phyloP scores from a whole-genome alignment of 2,329 filamentous ascomycete genomes.

The Cladosporium sp. region DNA sequence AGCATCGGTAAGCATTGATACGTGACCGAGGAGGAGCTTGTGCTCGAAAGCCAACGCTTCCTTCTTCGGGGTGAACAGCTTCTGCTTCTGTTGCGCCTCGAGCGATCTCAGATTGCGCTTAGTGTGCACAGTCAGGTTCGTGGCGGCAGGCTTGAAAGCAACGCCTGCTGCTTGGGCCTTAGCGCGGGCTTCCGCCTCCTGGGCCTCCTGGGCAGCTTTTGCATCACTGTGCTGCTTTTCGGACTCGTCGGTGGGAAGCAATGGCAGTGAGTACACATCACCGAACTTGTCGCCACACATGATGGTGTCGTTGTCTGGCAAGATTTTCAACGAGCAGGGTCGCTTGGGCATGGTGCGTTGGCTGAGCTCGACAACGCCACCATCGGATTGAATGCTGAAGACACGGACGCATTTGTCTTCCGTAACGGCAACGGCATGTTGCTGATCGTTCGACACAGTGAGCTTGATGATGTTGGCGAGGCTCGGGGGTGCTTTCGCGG shows the following conservation, averaged over 20 bases:
- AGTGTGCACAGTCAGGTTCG: constrained; percentile 56
- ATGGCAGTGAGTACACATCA: constrained; percentile 84
- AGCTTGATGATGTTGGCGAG: constrained; percentile 64
- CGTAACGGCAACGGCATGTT: constrained; percentile 71
- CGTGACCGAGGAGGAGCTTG: constrained; percentile 79
- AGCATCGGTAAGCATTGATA: constrained; percentile 86
- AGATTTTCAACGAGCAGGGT: constrained; percentile 69
- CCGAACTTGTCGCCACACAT: constrained; percentile 92
- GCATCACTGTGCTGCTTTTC: constrained; percentile 26
- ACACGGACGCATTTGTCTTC: constrained; percentile 90
- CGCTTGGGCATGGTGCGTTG: constrained; percentile 85
- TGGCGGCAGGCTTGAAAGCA: constrained; percentile 49
- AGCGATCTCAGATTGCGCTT: constrained; percentile 55
- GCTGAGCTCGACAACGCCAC: constrained; percentile 62
- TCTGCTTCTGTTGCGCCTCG: constrained; percentile 50
- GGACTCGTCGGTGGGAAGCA: constrained; percentile 46
- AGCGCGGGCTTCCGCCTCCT: constrained; percentile 23
- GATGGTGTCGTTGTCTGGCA: constrained; percentile 65
- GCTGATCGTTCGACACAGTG: constrained; percentile 57
- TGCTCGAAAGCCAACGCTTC: constrained; percentile 61
- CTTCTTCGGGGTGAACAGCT: constrained; percentile 40
- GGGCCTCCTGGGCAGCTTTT: constrained; percentile 19
- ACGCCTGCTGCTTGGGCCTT: constrained; percentile 5
- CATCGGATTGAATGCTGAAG: constrained; percentile 61
- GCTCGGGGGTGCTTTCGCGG: constrained; percentile 1